Evolutionary conservation across 2,329 filamentous ascomycete species (phyloP).

Genomic region (Fonsecaea multimorphosa): DNA sequence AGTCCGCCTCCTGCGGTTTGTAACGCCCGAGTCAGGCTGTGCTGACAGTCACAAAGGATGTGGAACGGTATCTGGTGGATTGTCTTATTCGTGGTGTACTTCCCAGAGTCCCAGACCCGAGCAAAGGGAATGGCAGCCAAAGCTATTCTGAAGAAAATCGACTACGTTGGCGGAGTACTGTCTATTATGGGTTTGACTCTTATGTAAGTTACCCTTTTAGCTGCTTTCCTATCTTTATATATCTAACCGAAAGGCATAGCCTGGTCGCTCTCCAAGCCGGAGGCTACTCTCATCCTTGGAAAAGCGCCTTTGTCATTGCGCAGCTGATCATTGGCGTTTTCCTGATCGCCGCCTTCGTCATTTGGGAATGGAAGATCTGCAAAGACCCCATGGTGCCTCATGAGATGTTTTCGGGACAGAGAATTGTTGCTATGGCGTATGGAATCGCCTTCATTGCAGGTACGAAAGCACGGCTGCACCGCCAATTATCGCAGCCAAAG

Average conservation of each 20-base stretch:
- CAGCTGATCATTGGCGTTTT: conserved; percentile 29
- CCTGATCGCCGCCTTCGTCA: conserved; percentile 25
- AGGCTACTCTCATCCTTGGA: conserved; percentile 34
- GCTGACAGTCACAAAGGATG: conserved; percentile 19
- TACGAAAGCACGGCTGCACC: background rate
- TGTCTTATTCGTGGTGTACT: conserved; percentile 28
- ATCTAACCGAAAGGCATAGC: conserved; percentile 9
- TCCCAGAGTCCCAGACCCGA: conserved; percentile 28
- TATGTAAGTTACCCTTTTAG: conserved; percentile 23
- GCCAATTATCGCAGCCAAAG: background rate
- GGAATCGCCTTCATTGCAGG: conserved; percentile 33
- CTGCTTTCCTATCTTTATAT: background rate
- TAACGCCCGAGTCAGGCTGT: background rate
- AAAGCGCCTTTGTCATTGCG: conserved; percentile 30
- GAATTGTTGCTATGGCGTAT: conserved; percentile 33
- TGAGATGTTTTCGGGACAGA: conserved; percentile 34
- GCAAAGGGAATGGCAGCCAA: conserved; percentile 21
- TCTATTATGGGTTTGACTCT: conserved; percentile 32
- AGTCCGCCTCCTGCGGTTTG: background rate
- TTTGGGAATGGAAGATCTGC: conserved; percentile 31
- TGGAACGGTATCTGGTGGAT: conserved; percentile 29
- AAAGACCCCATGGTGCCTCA: conserved; percentile 35
- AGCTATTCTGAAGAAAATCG: conserved; percentile 28
- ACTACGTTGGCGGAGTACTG: conserved; percentile 30
- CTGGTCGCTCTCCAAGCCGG: conserved; percentile 35